phyloP scores from a whole-genome alignment of 108 stramenopile species.

The Skeletonema tropicum region DNA sequence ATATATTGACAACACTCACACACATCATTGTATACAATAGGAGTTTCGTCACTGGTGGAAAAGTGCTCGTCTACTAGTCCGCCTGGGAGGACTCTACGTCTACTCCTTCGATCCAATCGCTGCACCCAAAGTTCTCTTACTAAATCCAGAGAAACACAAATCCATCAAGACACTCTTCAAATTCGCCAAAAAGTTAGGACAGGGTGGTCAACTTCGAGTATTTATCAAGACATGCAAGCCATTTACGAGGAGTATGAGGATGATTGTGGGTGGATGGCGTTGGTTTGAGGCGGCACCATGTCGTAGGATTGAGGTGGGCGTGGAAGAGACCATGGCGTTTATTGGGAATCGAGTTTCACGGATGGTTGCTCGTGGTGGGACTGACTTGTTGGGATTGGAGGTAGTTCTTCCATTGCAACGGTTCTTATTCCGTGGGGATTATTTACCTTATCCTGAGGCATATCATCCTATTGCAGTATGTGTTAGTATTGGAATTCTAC shows the following conservation, averaged over 20 bases:
- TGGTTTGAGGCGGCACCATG: slow-evolving; percentile 63
- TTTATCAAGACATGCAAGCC: slow-evolving; percentile 64
- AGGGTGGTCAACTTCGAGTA: slow-evolving; percentile 46
- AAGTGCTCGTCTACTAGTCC: slow-evolving; percentile 72
- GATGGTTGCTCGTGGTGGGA: slow-evolving; percentile 40
- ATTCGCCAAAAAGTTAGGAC: slow-evolving; percentile 38
- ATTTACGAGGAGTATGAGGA: slow-evolving; percentile 57
- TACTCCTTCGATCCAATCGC: slow-evolving; percentile 29
- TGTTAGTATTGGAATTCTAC: slow-evolving; percentile 52
- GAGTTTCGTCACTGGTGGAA: slow-evolving; percentile 61
- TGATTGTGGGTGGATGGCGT: slow-evolving; percentile 55
- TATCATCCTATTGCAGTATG: slow-evolving; percentile 51
- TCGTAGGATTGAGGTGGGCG: slow-evolving; percentile 61
- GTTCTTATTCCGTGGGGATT: slow-evolving; percentile 31
- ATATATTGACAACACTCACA: too few species aligned
- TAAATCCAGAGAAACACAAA: slow-evolving; percentile 43
- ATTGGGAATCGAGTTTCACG: slow-evolving; percentile 77
- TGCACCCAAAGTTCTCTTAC: slow-evolving; percentile 42
- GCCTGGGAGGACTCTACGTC: slow-evolving; percentile 58
- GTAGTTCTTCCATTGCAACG: slow-evolving; percentile 57
- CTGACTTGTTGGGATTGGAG: slow-evolving; percentile 42
- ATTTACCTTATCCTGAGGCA: slow-evolving; percentile 40
- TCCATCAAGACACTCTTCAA: slow-evolving; percentile 36
- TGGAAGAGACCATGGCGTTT: slow-evolving; percentile 70
- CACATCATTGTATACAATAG: background rate